Evolutionary conservation across 139 green algal species (phyloP).

Genomic region (Chlamydomonas sp.): DNA sequence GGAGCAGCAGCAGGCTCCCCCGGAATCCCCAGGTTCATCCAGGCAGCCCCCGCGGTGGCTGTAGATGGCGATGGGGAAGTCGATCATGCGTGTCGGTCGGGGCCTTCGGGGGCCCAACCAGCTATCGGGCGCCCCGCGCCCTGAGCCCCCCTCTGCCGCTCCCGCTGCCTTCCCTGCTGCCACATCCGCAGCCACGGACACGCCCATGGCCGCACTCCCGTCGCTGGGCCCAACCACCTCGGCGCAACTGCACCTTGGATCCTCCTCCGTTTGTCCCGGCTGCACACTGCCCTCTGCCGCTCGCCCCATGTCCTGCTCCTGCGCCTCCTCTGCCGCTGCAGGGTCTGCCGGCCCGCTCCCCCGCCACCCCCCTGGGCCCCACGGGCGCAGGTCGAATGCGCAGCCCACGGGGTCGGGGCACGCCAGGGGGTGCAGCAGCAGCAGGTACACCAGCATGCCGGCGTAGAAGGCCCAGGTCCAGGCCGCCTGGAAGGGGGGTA

Average conservation of each 20-base stretch:
- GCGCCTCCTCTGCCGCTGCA: background rate
- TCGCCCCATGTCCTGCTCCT: too few species aligned
- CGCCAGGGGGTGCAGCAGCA: slow-evolving; percentile 1
- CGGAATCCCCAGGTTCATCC: background rate
- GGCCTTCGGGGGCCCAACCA: background rate
- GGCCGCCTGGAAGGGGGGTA: background rate
- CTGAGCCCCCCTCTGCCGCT: too few species aligned
- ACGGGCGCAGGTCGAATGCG: background rate
- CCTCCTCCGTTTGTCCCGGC: too few species aligned
- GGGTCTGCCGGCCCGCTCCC: background rate
- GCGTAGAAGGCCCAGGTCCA: background rate
- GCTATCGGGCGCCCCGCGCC: too few species aligned
- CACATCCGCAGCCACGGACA: too few species aligned
- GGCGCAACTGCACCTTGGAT: too few species aligned
- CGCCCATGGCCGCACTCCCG: too few species aligned
- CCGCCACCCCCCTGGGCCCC: background rate
- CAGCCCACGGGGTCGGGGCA: slow-evolving; percentile 8
- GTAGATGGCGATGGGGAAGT: slow-evolving; percentile 32
- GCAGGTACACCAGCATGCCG: slow-evolving; percentile 1
- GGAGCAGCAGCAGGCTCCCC: too few species aligned
- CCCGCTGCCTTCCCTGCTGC: too few species aligned
- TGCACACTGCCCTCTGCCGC: background rate
- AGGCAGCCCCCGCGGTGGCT: slow-evolving; percentile 29
- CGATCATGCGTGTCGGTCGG: background rate
- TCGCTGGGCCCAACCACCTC: too few species aligned